Percentiles rank a stretch among this genome's conserved stretches.
Evolutionary conservation across 305 asterid species (phyloP).

Genomic region (Fraxinus latifolia): DNA sequence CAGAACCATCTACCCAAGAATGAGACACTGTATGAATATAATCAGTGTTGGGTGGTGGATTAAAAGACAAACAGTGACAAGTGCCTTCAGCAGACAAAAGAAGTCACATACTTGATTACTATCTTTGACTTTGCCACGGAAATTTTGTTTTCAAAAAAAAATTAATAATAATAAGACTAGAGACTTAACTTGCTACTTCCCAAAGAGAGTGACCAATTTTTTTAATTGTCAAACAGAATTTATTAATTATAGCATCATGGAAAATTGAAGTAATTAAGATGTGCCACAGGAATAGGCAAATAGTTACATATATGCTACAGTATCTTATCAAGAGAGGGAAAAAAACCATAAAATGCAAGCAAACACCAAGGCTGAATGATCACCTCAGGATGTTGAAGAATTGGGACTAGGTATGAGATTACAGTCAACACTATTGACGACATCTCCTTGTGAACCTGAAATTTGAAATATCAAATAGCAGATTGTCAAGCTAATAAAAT

Average conservation of each 20-base stretch:
- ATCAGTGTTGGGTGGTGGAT: neutral
- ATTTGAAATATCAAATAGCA: slow-evolving; percentile 16
- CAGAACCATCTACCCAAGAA: neutral
- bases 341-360: neutral
- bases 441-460: slow-evolving; percentile 85
- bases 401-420: slow-evolving; percentile 73
- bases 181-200: neutral
- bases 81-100: neutral
- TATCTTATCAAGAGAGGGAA: neutral
- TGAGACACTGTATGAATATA: neutral
- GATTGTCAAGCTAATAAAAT: neutral
- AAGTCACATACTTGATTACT: neutral
- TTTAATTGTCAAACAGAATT: neutral
- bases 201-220: neutral
- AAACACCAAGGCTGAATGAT: slow-evolving; percentile 22
- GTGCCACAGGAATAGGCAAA: neutral
- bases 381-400: slow-evolving; percentile 95
- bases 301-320: slow-evolving; percentile 9
- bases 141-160: neutral
- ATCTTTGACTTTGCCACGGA: neutral
- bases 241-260: neutral
- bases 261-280: neutral
- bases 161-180: neutral
- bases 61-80: neutral
- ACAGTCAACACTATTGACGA: slow-evolving; percentile 80